phyloP scores from a whole-genome alignment of 345 rosid species.

The Passiflora organensis region DNA sequence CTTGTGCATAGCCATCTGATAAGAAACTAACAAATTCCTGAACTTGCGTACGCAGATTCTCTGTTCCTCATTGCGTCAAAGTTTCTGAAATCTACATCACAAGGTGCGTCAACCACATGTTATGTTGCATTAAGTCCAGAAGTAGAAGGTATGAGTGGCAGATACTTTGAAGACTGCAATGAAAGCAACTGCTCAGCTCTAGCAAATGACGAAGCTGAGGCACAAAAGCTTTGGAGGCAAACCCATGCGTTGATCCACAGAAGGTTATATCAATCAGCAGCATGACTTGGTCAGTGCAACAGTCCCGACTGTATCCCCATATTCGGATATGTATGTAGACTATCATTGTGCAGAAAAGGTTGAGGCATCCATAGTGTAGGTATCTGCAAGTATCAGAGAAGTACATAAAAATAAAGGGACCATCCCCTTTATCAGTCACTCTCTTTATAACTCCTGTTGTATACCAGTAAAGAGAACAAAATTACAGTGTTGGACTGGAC shows the following conservation, averaged over 20 bases:
- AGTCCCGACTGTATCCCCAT: too few relatives aligned
- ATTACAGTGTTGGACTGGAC: too few relatives aligned
- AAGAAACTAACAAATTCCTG: neutral
- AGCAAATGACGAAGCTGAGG: constrained; percentile 62
- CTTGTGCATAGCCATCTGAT: too few relatives aligned
- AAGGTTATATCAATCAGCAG: constrained; percentile 21
- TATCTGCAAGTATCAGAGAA: too few relatives aligned
- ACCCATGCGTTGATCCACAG: constrained; percentile 49
- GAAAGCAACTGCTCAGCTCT: constrained; percentile 64
- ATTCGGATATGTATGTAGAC: too few relatives aligned
- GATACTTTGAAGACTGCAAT: constrained; percentile 85
- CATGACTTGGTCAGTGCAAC: neutral
- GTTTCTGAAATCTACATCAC: constrained; percentile 67
- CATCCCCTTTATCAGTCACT: too few relatives aligned
- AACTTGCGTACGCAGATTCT: constrained; percentile 59
- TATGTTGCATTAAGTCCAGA: constrained; percentile 76
- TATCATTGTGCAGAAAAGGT: too few relatives aligned
- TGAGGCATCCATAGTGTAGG: too few relatives aligned
- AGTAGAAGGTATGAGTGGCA: constrained; percentile 52
- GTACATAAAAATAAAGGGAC: too few relatives aligned
- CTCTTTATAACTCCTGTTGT: too few relatives aligned
- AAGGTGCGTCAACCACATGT: constrained; percentile 97
- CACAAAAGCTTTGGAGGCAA: constrained; percentile 55
- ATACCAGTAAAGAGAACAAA: too few relatives aligned
- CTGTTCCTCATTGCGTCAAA: constrained; percentile 82